A percentile compares a stretch with the other conserved stretches of the same genome.
These are phyloP conservation scores for Euclidium syriacum DNA, from an alignment of 345 rosid genomes.

Conservation along the genomic window DNA sequence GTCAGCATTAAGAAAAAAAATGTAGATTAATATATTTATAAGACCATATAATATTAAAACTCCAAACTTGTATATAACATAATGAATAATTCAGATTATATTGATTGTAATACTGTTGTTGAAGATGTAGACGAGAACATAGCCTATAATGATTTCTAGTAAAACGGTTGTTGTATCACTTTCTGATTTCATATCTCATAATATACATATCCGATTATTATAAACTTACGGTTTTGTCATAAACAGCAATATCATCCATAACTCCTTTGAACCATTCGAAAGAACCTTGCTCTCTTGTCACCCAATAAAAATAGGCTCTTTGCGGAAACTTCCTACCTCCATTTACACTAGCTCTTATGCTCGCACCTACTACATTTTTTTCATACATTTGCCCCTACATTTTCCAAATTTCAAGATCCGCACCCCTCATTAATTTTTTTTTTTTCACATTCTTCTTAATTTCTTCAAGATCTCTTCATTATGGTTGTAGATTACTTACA, in stretches of 20 bases:
- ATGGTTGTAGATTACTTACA: conserved; percentile 19
- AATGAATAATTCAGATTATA: no score
- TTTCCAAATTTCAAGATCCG: not conserved
- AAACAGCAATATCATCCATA: conserved; percentile 93
- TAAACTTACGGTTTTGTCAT: conserved; percentile 50
- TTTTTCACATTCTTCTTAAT: not conserved
- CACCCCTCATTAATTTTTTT: not conserved
- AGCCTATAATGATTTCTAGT: no score
- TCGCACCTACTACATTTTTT: conserved; percentile 17
- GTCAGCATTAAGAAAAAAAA: no score
- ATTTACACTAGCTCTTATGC: conserved; percentile 17
- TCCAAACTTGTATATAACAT: no score
- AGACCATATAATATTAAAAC: no score
- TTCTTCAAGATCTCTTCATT: not conserved
- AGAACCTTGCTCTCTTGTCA: conserved; percentile 88
- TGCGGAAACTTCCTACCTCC: conserved; percentile 46
- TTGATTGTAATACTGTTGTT: no score
- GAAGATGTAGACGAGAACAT: no score
- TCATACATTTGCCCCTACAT: conserved; percentile 18
- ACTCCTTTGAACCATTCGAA: conserved; percentile 99
- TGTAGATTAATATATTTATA: no score
- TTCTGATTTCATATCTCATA: no score
- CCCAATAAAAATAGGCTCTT: conserved; percentile 98
- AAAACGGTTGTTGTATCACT: no score
- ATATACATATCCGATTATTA: no score